Evolutionary conservation across 148 eudicot species (phyloP).

Genomic region (Chenopodium berlandieri): DNA sequence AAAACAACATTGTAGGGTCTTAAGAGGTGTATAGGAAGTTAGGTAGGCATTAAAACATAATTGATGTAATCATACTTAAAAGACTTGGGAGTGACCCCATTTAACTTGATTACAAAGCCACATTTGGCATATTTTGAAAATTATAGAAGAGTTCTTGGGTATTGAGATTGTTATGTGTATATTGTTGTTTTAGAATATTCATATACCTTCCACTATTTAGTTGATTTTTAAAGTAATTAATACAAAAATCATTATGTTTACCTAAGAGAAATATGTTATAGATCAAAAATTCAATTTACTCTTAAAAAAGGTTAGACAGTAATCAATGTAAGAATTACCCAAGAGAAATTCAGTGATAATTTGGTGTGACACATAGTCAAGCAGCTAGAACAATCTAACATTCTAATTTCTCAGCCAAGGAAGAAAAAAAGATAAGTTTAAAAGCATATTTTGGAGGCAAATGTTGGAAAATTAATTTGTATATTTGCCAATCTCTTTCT

Average conservation of each 20-base stretch:
- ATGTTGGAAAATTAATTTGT: not conserved
- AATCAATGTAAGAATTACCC: not conserved
- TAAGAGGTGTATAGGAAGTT: not conserved
- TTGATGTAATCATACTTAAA: not conserved
- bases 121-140: not conserved
- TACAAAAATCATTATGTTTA: too few relatives aligned
- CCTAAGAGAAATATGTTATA: too few relatives aligned
- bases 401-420: too few relatives aligned
- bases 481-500: not conserved
- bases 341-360: too few relatives aligned
- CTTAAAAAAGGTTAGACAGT: not conserved
- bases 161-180: not conserved
- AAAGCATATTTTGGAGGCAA: not conserved
- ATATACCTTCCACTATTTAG: not conserved
- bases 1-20: conserved; percentile 23
- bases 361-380: not conserved
- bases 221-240: too few relatives aligned
- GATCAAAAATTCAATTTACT: too few relatives aligned
- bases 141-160: not conserved
- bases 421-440: too few relatives aligned
- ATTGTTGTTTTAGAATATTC: not conserved
- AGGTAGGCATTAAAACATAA: not conserved
- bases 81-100: not conserved
- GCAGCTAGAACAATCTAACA: not conserved
- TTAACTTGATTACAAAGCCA: too few relatives aligned